Percentiles rank a stretch among this genome's conserved stretches.
Conservation (phyloP, 495 filamentous ascomycete species). For the Trichoderma virens region DNA sequence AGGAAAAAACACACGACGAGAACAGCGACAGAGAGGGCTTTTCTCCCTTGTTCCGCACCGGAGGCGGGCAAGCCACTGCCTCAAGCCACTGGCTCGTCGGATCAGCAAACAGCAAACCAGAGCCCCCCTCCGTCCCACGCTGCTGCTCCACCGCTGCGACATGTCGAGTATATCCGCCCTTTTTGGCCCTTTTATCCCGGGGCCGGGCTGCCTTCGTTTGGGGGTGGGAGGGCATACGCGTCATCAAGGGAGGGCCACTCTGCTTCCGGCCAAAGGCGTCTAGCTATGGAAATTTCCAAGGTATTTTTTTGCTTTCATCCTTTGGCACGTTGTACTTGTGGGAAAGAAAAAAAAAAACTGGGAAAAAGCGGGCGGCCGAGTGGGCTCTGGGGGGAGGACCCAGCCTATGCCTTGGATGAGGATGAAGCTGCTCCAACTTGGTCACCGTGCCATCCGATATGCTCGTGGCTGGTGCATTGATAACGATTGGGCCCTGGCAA, state of each 20-base stretch:
- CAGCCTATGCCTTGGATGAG: no score
- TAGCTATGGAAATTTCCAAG: no score
- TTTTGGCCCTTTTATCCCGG: not conserved
- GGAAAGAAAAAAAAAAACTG: not conserved
- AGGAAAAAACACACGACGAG: no score
- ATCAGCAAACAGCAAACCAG: not conserved
- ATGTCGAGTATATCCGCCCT: not conserved
- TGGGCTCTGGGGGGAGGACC: no score
- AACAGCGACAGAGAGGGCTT: no score
- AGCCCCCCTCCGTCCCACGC: not conserved
- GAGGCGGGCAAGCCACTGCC: no score
- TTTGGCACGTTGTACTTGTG: no score
- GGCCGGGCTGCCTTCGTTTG: no score
- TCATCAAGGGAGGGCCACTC: not conserved
- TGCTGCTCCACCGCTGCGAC: not conserved
- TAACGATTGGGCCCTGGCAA: constrained; percentile 7
- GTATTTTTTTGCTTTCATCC: no score
- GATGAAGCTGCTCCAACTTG: no score
- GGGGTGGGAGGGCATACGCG: not conserved
- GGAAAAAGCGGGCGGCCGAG: not conserved
- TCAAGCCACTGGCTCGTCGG: not conserved
- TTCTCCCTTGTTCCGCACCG: no score
- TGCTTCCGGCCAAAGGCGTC: not conserved
- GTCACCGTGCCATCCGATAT: not conserved
- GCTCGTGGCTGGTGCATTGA: constrained; percentile 7